Base-by-base conservation (phyloP, 148 eudicot genomes). In the Rhododendron molle region DNA sequence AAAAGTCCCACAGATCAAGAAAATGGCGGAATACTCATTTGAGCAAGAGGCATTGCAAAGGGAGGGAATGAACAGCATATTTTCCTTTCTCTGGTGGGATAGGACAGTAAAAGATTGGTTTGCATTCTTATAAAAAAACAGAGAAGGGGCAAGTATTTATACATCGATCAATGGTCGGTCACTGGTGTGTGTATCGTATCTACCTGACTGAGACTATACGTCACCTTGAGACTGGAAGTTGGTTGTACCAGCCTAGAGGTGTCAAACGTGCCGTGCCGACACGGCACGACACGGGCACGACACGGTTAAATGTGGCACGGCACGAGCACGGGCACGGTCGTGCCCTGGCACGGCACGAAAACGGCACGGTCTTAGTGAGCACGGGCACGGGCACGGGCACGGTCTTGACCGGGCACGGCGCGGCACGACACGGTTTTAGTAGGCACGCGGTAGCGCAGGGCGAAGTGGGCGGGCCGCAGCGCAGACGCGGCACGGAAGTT, bases 11-110 rank as follows among this genome's bases (percentile, higher is more conserved):
- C 12, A 38, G 10, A n/a, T n/a, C n/a, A n/a, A 76, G 49, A 38
- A 76, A 38, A 2, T 76, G 80, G 86, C 82, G 89, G 89, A 85
- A 85, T 88, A 85, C 87, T 88, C 89, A 85, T 85, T 85, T 88
- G 89, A 88, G 89, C 89, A 88, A 88, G 89, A 88, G 85, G 86
- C 84, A 65, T 85, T 88, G 44, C 85, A 82, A 81, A 21, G 85
- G 80, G 84, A 82, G 87, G 76, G 44, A 67, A 43, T 36, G 78
- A 58, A 81, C 54, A 67, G 34, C 32, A 38, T 40, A 40, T n/a
- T 28, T 40, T 71, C 32, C 38, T 67, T 56, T 50, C 46, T 11
- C 44, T 47, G 0, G 28, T 32, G 38, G 52, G 62, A 80, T 47
- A 11, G 18, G n/a, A 28, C n/a, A n/a, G n/a, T n/a, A 69, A 50